phyloP scores from a whole-genome alignment of 1,139 yeast species.

The Diutina rugosa region DNA sequence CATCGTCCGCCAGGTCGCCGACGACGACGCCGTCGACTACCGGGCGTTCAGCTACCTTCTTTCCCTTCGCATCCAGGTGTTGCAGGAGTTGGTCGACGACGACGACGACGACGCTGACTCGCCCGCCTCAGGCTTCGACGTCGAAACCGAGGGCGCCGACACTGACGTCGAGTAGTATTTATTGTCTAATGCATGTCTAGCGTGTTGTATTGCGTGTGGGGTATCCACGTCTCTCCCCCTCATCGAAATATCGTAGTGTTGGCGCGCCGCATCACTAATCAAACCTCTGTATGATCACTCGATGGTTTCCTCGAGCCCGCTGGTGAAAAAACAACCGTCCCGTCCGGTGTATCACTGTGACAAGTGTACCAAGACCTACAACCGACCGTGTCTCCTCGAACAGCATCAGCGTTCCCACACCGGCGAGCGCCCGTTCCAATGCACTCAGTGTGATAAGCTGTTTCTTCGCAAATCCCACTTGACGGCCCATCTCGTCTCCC shows the following conservation, averaged over 20 bases:
- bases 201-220: too few species aligned
- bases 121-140: not conserved
- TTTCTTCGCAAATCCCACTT: conserved; percentile 73
- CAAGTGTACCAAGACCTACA: conserved; percentile 64
- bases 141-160: not conserved
- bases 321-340: not conserved
- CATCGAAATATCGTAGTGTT: too few species aligned
- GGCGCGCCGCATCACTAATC: not conserved
- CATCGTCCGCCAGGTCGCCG: not conserved
- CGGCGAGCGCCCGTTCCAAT: conserved; percentile 64
- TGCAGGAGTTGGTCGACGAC: not conserved
- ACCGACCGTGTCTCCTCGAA: conserved; percentile 69
- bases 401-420: conserved; percentile 76
- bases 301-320: not conserved
- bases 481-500: conserved; percentile 59
- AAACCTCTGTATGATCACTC: not conserved
- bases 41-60: not conserved
- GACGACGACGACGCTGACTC: not conserved
- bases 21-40: not conserved
- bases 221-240: too few species aligned
- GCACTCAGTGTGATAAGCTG: conserved; percentile 51
- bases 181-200: not conserved
- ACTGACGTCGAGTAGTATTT: not conserved
- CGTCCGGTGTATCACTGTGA: conserved; percentile 35
- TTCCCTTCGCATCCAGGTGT: not conserved